Conservation (phyloP, 2,329 filamentous ascomycete genomes). For the Raffaelea ambrosiae region DNA sequence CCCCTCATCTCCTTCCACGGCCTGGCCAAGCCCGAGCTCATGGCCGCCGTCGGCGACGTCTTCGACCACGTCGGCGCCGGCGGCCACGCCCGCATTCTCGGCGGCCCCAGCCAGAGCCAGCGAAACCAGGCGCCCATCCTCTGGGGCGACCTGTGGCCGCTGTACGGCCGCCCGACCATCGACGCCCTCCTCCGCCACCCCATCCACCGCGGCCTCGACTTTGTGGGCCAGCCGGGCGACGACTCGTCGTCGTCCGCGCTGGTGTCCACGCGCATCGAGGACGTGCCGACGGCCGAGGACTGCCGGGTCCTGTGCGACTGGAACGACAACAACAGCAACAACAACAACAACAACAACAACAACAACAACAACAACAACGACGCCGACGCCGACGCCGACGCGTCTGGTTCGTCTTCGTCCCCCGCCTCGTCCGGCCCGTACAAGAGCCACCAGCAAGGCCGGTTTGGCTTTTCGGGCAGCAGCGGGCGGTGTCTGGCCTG, state of each 20-base stretch:
- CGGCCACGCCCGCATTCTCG: constrained; percentile 3
- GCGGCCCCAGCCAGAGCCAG: not conserved
- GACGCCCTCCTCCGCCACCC: constrained; percentile 26
- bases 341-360: not conserved
- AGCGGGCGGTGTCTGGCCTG: constrained; percentile 37
- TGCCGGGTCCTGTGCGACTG: constrained; percentile 35
- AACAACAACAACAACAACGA: not conserved
- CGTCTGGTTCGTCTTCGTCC: too few relatives aligned
- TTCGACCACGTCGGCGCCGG: constrained; percentile 24
- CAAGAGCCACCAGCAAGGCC: not conserved
- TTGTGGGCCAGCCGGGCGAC: constrained; percentile 34
- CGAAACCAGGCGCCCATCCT: constrained; percentile 26
- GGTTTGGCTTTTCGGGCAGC: constrained; percentile 4
- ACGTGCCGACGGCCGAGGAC: constrained; percentile 28
- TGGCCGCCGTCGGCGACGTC: constrained; percentile 33
- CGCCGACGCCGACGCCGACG: not conserved
- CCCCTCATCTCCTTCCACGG: constrained; percentile 48
- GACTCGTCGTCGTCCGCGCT: constrained; percentile 32
- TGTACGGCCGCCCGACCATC: constrained; percentile 35
- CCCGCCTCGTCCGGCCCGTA: too few relatives aligned
- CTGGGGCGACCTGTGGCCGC: constrained; percentile 42
- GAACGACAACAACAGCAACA: constrained; percentile 12
- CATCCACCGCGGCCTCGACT: constrained; percentile 32
- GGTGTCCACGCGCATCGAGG: constrained; percentile 7
- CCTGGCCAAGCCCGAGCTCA: constrained; percentile 33